Evolutionary conservation across 1,284 basidiomycete genomes (phyloP), one percentile per base, ranked within the genome.

Genomic region (Athelia sp.): DNA sequence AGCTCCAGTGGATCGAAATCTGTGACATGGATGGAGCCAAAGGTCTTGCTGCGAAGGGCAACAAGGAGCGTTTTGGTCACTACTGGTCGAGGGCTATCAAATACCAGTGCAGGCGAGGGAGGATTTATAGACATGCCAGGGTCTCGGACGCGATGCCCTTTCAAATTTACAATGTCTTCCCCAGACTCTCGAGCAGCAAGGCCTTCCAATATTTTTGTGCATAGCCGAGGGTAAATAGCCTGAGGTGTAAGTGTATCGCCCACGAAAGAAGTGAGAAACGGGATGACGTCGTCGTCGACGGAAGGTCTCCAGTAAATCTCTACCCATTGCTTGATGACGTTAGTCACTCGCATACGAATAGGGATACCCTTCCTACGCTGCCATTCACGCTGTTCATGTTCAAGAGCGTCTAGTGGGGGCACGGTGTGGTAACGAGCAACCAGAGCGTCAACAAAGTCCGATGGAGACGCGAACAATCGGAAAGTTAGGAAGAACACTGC

Each of bases 401-500:
- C 74, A 18, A 78, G 71, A 42, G 86, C 64, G n/a, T 72, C 69
- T 3, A 64, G 56, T 0, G 87, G 83, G 9, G 86, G 82, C 45
- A 74, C 62, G 47, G 94, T 72, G 60, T 94, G 87, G 68, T 91
- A 99, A 14, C 96, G 86, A 32, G 76, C 69, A 50, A 94, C 84
- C 49, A 98, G 71, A 0, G 84, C 76, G 10, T 88, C 80, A 1
- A 90, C 78, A 24, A 99, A 79, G 51, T 90, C 85, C 6, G 69
- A 51, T 1, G 96, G 90, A 0, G 86, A 82, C 1, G 89, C 84
- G 68, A 98, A 98, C 54, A 98, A 70, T n/a, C 96, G 82, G 76
- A 99, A 99, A 1, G 94, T 97, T 61, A 95, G 74, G 76, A 95
- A 96, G 73, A 99, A 98, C 15, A 95, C 87, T 1, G 85, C 82